Percentiles rank a stretch among this genome's conserved stretches.
Evolutionary conservation across 768 basidiomycete species (phyloP).

Genomic region (Pseudohyphozyma bogoriensis): DNA sequence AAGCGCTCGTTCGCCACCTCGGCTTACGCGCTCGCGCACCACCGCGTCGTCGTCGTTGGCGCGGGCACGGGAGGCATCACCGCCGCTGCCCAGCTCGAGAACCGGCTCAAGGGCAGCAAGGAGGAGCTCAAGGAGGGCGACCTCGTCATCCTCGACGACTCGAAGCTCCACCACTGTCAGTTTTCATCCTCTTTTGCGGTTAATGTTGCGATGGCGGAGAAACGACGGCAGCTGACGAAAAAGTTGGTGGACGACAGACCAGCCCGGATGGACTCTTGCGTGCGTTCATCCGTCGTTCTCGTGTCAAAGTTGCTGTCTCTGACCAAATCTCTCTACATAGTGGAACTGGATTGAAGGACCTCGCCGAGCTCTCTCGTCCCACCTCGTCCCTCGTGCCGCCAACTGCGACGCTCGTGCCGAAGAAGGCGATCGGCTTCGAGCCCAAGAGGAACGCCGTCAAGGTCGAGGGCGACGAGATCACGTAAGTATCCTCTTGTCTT

Average conservation of each 20-base stretch:
- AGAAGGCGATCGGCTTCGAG: conserved; percentile 49
- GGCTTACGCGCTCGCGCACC: conserved; percentile 43
- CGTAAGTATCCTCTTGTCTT: too few relatives aligned
- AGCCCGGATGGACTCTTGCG: conserved; percentile 76
- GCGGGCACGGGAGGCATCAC: conserved; percentile 59
- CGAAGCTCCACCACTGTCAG: conserved; percentile 76
- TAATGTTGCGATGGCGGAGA: not conserved
- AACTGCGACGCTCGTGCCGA: conserved; percentile 64
- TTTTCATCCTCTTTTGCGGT: conserved; percentile 25
- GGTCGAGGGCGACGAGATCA: conserved; percentile 51
- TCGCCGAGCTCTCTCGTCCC: conserved; percentile 52
- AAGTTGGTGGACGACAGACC: conserved; percentile 21
- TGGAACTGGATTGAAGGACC: conserved; percentile 69
- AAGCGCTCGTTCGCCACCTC: too few relatives aligned
- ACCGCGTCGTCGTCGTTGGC: conserved; percentile 76
- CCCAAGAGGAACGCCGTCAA: conserved; percentile 64
- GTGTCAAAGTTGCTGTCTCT: not conserved
- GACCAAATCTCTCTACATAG: conserved; percentile 39
- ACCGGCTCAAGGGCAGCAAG: conserved; percentile 62
- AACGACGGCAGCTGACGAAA: not conserved
- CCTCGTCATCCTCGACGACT: conserved; percentile 73
- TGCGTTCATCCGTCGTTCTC: not conserved
- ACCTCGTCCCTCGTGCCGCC: conserved; percentile 62
- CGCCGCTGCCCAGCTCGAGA: conserved; percentile 77
- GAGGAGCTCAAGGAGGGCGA: conserved; percentile 61